phyloP scores from a whole-genome alignment of 768 basidiomycete species.

The Asterophora lycoperdoides region DNA sequence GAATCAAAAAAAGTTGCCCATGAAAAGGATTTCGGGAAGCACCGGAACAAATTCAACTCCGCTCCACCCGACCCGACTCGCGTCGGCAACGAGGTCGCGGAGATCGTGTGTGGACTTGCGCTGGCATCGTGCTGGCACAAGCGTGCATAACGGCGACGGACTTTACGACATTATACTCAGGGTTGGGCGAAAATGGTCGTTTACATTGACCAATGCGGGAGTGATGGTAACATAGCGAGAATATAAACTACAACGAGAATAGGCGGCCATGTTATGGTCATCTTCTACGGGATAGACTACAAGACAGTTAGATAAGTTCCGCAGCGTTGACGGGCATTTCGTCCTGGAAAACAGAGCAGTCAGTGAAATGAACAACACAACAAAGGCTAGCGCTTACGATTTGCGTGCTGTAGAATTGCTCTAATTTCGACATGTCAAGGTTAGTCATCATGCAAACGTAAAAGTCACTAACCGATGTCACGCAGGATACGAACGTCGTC shows the following conservation, averaged over 20 bases:
- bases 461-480: slow-evolving; percentile 69
- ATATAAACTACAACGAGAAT: slow-evolving; percentile 4
- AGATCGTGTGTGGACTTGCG: slow-evolving; percentile 7
- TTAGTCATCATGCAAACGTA: slow-evolving; percentile 12
- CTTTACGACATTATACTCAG: neutral
- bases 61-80: slow-evolving; percentile 25
- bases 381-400: slow-evolving; percentile 52
- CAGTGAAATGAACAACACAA: slow-evolving; percentile 16
- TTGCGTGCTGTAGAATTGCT: slow-evolving; percentile 96
- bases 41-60: slow-evolving; percentile 46
- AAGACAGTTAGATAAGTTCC: slow-evolving; percentile 74
- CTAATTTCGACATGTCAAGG: slow-evolving; percentile 34
- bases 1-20: slow-evolving; percentile 42
- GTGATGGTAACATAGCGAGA: neutral
- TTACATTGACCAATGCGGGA: neutral
- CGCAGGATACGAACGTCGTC: slow-evolving; percentile 96
- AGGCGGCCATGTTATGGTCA: neutral
- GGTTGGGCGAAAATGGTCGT: neutral
- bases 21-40: slow-evolving; percentile 45
- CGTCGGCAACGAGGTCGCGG: slow-evolving; percentile 5
- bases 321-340: slow-evolving; percentile 99
- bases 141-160: neutral
- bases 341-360: slow-evolving; percentile 48
- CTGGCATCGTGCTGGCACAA: neutral
- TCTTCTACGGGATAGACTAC: slow-evolving; percentile 9